These are phyloP conservation scores for Podaxis rugospora DNA, from an alignment of 768 basidiomycete species.

Conservation along the genomic window DNA sequence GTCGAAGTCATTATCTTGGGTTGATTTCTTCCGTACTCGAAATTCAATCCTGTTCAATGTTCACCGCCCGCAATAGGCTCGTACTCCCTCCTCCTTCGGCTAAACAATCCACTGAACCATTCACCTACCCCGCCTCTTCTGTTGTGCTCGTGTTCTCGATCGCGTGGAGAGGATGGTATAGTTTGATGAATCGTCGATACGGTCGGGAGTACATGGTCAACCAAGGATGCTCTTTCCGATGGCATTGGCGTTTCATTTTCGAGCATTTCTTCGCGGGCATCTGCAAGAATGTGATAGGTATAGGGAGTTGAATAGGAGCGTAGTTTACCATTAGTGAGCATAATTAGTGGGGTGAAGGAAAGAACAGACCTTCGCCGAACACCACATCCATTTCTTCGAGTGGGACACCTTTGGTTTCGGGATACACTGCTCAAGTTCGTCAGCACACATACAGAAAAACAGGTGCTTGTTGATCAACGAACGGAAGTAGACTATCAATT, in stretches of 20 bases:
- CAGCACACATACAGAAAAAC: slow-evolving; percentile 1
- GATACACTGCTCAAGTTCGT: slow-evolving; percentile 53
- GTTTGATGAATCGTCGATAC: slow-evolving; percentile 27
- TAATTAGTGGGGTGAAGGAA: neutral
- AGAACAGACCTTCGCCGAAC: slow-evolving; percentile 75
- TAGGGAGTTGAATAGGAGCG: too few species aligned
- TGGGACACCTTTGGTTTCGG: slow-evolving; percentile 82
- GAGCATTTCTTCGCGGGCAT: slow-evolving; percentile 50
- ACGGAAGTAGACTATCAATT: slow-evolving; percentile 67
- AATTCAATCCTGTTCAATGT: slow-evolving; percentile 24
- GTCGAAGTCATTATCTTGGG: neutral
- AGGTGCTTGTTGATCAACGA: slow-evolving; percentile 23
- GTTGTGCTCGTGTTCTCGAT: neutral
- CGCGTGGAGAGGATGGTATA: slow-evolving; percentile 12
- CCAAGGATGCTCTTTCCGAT: slow-evolving; percentile 20
- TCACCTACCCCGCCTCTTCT: neutral
- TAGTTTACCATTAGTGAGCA: neutral
- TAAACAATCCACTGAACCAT: slow-evolving; percentile 50
- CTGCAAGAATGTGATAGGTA: slow-evolving; percentile 9
- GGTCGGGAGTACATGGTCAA: neutral
- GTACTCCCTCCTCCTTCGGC: slow-evolving; percentile 33
- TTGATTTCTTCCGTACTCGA: neutral
- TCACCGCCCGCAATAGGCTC: slow-evolving; percentile 34
- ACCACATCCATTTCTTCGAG: slow-evolving; percentile 90
- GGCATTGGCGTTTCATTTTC: slow-evolving; percentile 59